These are phyloP conservation scores for Lactarius psammicola DNA, from an alignment of 768 basidiomycete species.

Conservation along the genomic window DNA sequence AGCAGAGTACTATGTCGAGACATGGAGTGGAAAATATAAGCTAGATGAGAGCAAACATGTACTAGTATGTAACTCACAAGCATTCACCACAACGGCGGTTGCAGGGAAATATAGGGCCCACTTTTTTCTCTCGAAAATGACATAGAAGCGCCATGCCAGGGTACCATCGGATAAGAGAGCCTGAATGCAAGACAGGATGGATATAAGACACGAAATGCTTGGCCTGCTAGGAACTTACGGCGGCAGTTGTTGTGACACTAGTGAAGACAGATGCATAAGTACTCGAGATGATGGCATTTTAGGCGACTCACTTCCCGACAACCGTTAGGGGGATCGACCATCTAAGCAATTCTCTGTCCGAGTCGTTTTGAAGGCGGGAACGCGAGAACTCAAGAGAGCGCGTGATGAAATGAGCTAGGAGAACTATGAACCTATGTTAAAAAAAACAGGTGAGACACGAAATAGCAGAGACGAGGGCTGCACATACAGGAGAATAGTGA, in stretches of 20 bases:
- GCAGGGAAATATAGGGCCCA: slow-evolving; percentile 31
- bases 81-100: slow-evolving; percentile 24
- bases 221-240: background rate
- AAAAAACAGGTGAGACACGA: slow-evolving; percentile 30
- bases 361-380: slow-evolving; percentile 23
- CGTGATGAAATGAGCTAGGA: slow-evolving; percentile 29
- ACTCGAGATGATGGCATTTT: background rate
- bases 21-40: background rate
- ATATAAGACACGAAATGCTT: background rate
- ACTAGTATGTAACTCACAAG: slow-evolving; percentile 22
- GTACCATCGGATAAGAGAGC: slow-evolving; percentile 31
- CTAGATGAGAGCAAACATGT: background rate
- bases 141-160: slow-evolving; percentile 32
- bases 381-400: slow-evolving; percentile 30
- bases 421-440: slow-evolving; percentile 28
- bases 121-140: slow-evolving; percentile 25
- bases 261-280: background rate
- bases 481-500: slow-evolving; percentile 30
- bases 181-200: slow-evolving; percentile 15
- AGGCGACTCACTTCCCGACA: slow-evolving; percentile 16
- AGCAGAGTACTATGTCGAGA: slow-evolving; percentile 28
- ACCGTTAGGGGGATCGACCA: slow-evolving; percentile 29
- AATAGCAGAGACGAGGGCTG: background rate
- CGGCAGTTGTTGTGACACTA: slow-evolving; percentile 18
- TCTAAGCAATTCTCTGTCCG: slow-evolving; percentile 22